Conservation (phyloP, 495 filamentous ascomycete species). For the Coniosporium apollinis region DNA sequence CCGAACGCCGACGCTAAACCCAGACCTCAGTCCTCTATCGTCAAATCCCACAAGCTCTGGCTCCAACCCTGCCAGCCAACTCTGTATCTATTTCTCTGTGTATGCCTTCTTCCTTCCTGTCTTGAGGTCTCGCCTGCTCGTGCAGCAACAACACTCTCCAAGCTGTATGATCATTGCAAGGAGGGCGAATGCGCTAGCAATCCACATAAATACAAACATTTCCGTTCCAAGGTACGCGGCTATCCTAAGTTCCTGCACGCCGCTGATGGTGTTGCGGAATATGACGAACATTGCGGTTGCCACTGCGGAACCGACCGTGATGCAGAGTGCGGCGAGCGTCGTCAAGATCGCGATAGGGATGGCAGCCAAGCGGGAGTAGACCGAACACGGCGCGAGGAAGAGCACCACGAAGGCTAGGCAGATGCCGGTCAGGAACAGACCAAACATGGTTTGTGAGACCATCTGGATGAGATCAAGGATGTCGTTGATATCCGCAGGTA, state of each 20-base stretch:
- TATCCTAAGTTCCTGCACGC: constrained; percentile 56
- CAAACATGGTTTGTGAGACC: constrained; percentile 88
- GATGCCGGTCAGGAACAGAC: constrained; percentile 55
- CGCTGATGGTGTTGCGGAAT: constrained; percentile 51
- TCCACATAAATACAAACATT: constrained; percentile 90
- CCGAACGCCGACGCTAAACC: too few relatives aligned
- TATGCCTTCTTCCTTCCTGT: constrained; percentile 34
- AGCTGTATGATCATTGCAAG: constrained; percentile 55
- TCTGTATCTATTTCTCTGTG: too few relatives aligned
- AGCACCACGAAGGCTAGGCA: constrained; percentile 53
- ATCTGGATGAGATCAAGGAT: constrained; percentile 56
- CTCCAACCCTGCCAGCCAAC: too few relatives aligned
- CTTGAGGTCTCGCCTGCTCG: constrained; percentile 39
- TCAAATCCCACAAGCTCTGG: too few relatives aligned
- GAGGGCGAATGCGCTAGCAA: constrained; percentile 47
- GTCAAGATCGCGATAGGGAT: constrained; percentile 42
- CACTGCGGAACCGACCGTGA: constrained; percentile 51
- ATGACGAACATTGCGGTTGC: constrained; percentile 69
- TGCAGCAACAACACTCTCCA: constrained; percentile 58
- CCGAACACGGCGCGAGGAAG: constrained; percentile 39
- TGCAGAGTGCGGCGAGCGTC: constrained; percentile 44
- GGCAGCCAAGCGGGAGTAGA: constrained; percentile 36
- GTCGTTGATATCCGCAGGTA: constrained; percentile 52
- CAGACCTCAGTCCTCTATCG: too few relatives aligned
- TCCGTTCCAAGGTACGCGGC: constrained; percentile 44